Percentiles rank a stretch among this genome's conserved stretches.
Conservation (phyloP, 352 stramenopile species). For the Phytophthora sp. region DNA sequence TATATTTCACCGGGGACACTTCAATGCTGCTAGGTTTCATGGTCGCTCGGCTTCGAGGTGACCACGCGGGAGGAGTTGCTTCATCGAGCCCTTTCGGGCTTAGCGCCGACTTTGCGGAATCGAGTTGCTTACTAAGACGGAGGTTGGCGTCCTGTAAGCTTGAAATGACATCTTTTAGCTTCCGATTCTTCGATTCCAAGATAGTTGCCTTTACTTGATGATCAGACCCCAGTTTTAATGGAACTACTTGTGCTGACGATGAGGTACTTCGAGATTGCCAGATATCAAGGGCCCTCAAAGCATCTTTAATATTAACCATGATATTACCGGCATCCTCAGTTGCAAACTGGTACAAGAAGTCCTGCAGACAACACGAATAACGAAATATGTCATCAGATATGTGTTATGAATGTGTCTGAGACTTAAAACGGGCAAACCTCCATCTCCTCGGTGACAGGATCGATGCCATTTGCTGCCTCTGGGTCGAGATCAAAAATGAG, state of each 20-base stretch:
- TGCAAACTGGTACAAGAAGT: slow-evolving; percentile 62
- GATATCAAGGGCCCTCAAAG: slow-evolving; percentile 60
- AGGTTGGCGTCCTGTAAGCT: slow-evolving; percentile 51
- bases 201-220: slow-evolving; percentile 23
- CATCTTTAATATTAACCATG: slow-evolving; percentile 61
- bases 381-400: slow-evolving; percentile 8
- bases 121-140: slow-evolving; percentile 46
- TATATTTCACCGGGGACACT: slow-evolving; percentile 13
- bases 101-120: slow-evolving; percentile 1
- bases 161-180: slow-evolving; percentile 47
- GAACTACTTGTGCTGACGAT: background rate
- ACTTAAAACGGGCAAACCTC: slow-evolving; percentile 39
- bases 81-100: background rate
- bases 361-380: slow-evolving; percentile 10
- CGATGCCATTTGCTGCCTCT: slow-evolving; percentile 10
- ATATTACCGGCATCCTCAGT: slow-evolving; percentile 44
- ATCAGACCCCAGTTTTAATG: slow-evolving; percentile 7
- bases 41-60: slow-evolving; percentile 9
- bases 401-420: background rate
- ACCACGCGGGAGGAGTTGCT: background rate
- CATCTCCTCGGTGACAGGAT: slow-evolving; percentile 64
- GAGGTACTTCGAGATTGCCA: slow-evolving; percentile 37
- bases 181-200: slow-evolving; percentile 52
- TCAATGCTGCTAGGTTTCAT: background rate
- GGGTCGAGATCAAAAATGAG: slow-evolving; percentile 63